A percentile compares a stretch with the other conserved stretches of the same genome.
These are phyloP conservation scores for Halophytophthora polymorphica DNA, from an alignment of 352 stramenopile species.

Conservation along the genomic window DNA sequence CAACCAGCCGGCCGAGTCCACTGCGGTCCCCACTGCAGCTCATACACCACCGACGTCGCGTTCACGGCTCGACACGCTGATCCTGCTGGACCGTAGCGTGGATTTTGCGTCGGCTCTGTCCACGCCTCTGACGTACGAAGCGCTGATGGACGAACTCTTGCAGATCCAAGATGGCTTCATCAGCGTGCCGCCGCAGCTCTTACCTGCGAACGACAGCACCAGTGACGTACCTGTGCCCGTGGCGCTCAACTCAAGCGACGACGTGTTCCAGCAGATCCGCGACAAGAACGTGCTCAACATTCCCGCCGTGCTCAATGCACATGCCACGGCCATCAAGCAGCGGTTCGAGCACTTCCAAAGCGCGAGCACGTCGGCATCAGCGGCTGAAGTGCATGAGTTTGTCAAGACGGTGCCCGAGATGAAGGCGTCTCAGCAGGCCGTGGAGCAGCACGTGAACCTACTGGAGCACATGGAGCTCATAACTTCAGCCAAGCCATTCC, in stretches of 20 bases:
- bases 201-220: slow-evolving; percentile 33
- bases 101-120: slow-evolving; percentile 69
- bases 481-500: slow-evolving; percentile 47
- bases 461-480: slow-evolving; percentile 49
- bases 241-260: slow-evolving; percentile 58
- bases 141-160: slow-evolving; percentile 62
- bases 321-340: slow-evolving; percentile 49
- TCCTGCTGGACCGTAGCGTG: slow-evolving; percentile 67
- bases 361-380: slow-evolving; percentile 35
- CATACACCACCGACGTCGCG: background rate
- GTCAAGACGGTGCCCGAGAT: slow-evolving; percentile 64
- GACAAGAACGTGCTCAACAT: slow-evolving; percentile 60
- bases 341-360: slow-evolving; percentile 55
- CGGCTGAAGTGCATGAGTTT: slow-evolving; percentile 68
- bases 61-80: slow-evolving; percentile 49
- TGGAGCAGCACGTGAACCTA: slow-evolving; percentile 64
- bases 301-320: slow-evolving; percentile 39
- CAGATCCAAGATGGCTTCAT: slow-evolving; percentile 61
- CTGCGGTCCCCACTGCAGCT: slow-evolving; percentile 1
- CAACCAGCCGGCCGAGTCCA: slow-evolving; percentile 9
- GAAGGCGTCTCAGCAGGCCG: slow-evolving; percentile 46
- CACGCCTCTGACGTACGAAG: slow-evolving; percentile 71
- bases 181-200: slow-evolving; percentile 30
- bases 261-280: slow-evolving; percentile 57
- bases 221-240: slow-evolving; percentile 29